These are phyloP conservation scores for Sesbania bispinosa DNA, from an alignment of 306 rosid species.

Conservation along the genomic window DNA sequence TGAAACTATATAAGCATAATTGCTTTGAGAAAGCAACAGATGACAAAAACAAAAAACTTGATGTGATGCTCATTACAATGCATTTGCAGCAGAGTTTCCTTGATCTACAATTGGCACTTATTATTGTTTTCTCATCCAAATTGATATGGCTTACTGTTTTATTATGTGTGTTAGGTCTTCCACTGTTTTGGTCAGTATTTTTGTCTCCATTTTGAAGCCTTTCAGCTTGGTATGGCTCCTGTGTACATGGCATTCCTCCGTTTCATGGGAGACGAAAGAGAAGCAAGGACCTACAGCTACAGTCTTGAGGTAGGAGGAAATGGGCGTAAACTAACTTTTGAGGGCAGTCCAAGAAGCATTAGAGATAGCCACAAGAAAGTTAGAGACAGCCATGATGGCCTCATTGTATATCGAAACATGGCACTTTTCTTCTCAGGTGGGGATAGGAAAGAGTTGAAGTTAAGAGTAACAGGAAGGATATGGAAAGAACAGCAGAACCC, in stretches of 20 bases:
- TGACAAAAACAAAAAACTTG: not conserved
- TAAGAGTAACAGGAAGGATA: conserved; percentile 69
- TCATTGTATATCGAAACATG: conserved; percentile 66
- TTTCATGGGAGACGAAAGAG: conserved; percentile 77
- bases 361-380: conserved; percentile 81
- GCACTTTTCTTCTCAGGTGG: conserved; percentile 84
- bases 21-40: not conserved
- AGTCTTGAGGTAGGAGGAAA: conserved; percentile 79
- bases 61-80: not conserved
- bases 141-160: conserved; percentile 7
- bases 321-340: conserved; percentile 62
- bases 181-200: conserved; percentile 79
- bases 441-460: conserved; percentile 73
- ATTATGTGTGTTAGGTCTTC: conserved; percentile 50
- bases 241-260: conserved; percentile 85
- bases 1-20: not conserved
- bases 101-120: conserved; percentile 4
- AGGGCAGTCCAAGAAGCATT: conserved; percentile 70
- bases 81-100: conserved; percentile 18
- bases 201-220: conserved; percentile 85
- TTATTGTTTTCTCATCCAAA: conserved; percentile 4
- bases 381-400: conserved; percentile 80
- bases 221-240: conserved; percentile 80
- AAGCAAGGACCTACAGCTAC: conserved; percentile 65
- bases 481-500: conserved; percentile 80